Evolutionary conservation across 1,139 yeast species (phyloP), one percentile per base, ranked within the genome.

Genomic region (Hansenula lynferdii): DNA sequence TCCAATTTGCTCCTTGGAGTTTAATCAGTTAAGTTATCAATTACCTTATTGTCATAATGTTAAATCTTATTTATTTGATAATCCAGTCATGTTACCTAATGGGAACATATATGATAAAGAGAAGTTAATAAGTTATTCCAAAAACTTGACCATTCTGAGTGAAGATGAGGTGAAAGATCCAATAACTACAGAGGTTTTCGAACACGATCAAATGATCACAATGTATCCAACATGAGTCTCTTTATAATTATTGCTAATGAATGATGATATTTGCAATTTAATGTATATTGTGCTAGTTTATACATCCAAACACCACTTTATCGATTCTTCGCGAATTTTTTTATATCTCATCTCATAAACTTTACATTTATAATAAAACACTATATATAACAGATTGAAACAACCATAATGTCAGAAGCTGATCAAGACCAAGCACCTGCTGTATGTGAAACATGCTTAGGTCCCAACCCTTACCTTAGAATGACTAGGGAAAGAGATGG

Each of bases 1-100:
- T 56, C 96, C 97, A 0, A 82, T 85, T 2, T 89, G 97, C 56
- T 80, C 92, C 1, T 72, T 78, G 0, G 94, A 85, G 50, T 65
- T 87, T 36, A 71, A 64, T 39, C 69, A 72, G 28, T 59, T 89
- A 36, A 72, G 89, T 28, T 57, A 64, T 25, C 62, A 67, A 28
- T 60, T 87, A 24, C 96, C 96, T 0, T 82, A 68, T 58, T 92
- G 96, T 2, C 89, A 84, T 56, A 83, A 85, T 49, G 77, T 82
- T 22, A 79, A 83, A 34, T 78, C 85, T 25, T 77, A 79, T 32
- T 71, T 87, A 35, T 86, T 80, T 51, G 73, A 75, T 8, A 84
- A 85, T 52, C 95, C 96, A 0, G 82, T 83, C 36, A 78, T 80
- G 69, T 60, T 87, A 35, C 96, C 96, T 0, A 85, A 84, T 57